Evolutionary conservation across 306 rosid species (phyloP).

Genomic region (Luffa aegyptiaca): DNA sequence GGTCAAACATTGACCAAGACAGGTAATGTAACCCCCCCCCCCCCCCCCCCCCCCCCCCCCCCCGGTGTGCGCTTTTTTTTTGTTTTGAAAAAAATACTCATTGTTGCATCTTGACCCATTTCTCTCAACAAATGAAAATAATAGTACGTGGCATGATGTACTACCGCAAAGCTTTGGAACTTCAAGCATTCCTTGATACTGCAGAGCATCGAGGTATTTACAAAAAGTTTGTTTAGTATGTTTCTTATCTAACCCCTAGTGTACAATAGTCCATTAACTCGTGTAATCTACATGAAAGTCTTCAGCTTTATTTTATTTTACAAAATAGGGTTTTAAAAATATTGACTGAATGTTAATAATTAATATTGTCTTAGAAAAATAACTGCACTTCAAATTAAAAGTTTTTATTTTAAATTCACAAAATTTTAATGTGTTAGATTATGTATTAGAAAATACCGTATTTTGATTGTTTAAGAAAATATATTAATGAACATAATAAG

Average conservation of each 20-base stretch:
- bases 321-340: neutral
- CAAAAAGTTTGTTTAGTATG: neutral
- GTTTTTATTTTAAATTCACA: no score
- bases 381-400: no score
- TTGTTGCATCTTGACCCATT: conserved; percentile 5
- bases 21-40: conserved; percentile 31
- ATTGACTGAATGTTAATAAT: neutral
- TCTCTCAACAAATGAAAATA: neutral
- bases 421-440: neutral
- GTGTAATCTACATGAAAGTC: neutral
- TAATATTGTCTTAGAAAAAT: no score
- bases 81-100: neutral
- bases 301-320: neutral
- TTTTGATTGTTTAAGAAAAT: neutral
- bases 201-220: conserved; percentile 70
- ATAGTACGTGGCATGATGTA: conserved; percentile 97
- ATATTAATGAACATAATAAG: neutral
- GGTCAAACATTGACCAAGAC: conserved; percentile 98
- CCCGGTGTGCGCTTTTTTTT: neutral
- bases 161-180: conserved; percentile 86
- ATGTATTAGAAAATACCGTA: neutral
- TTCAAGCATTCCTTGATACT: conserved; percentile 96
- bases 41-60: neutral
- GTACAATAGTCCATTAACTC: neutral
- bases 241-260: neutral